phyloP scores from a whole-genome alignment of 768 basidiomycete genomes.

The Dacryopinax spathularia region DNA sequence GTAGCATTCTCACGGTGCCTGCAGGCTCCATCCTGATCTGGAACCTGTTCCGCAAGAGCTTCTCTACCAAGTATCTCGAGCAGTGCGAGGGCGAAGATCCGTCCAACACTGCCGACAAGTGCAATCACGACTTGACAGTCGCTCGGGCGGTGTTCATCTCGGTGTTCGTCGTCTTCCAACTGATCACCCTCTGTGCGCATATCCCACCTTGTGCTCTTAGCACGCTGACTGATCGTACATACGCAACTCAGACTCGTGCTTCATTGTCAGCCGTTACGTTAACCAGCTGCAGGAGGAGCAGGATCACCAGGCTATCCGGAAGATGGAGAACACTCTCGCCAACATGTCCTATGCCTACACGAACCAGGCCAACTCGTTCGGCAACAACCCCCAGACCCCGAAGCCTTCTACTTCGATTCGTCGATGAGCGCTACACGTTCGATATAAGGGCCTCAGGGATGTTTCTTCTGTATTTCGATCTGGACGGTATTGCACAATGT shows the following conservation, averaged over 20 bases:
- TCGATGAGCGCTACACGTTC: neutral
- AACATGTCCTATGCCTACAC: conserved; percentile 1
- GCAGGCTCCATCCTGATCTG: conserved; percentile 2
- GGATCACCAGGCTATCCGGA: conserved; percentile 1
- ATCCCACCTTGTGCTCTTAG: neutral
- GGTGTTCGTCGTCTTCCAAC: neutral
- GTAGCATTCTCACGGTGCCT: neutral
- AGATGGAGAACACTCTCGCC: conserved; percentile 2
- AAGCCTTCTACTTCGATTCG: neutral
- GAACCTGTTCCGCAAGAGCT: conserved; percentile 1
- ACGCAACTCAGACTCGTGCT: neutral
- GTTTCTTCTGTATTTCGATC: neutral
- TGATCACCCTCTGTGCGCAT: neutral
- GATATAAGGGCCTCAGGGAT: too few relatives aligned
- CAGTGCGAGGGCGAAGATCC: neutral
- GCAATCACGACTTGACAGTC: neutral
- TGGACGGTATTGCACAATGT: neutral
- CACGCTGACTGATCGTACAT: too few relatives aligned
- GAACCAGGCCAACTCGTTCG: conserved; percentile 4
- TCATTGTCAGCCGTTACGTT: conserved; percentile 5
- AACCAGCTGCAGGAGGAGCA: conserved; percentile 3
- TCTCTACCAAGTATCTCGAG: neutral
- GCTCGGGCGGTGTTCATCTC: neutral
- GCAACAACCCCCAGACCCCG: neutral
- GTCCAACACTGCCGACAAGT: neutral